These are phyloP conservation scores for Lipomyces sp. DNA, from an alignment of 805 yeast species.

Conservation along the genomic window DNA sequence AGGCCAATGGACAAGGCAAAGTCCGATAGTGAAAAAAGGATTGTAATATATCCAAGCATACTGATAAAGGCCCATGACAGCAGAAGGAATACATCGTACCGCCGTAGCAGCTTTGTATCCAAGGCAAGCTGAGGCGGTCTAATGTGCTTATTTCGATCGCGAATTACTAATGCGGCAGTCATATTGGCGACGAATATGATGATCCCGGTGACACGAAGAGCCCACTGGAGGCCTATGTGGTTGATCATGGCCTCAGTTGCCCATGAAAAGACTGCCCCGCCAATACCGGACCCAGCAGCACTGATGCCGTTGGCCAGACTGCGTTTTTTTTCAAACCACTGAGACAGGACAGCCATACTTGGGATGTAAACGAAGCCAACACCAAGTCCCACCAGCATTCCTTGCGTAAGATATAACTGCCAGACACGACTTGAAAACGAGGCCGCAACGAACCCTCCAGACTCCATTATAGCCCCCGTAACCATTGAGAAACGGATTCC, in stretches of 20 bases:
- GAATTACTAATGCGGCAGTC: slow-evolving; percentile 8
- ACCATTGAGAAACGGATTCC: not conserved
- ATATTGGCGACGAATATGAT: slow-evolving; percentile 43
- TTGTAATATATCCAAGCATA: slow-evolving; percentile 7
- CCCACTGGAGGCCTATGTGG: slow-evolving; percentile 60
- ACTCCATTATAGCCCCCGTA: not conserved
- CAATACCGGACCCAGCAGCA: slow-evolving; percentile 58
- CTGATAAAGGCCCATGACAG: slow-evolving; percentile 10
- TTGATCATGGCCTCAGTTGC: slow-evolving; percentile 49
- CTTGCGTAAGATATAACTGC: slow-evolving; percentile 60
- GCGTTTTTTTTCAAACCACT: slow-evolving; percentile 52
- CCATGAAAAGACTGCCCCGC: slow-evolving; percentile 59
- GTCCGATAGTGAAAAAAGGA: slow-evolving; percentile 2
- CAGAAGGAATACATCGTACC: slow-evolving; percentile 4
- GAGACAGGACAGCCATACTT: slow-evolving; percentile 52
- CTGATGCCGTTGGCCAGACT: slow-evolving; percentile 52
- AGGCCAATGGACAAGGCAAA: slow-evolving; percentile 11
- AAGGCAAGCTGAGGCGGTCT: not conserved
- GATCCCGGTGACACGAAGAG: slow-evolving; percentile 56
- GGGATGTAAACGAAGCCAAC: slow-evolving; percentile 52
- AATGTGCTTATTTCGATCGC: slow-evolving; percentile 1
- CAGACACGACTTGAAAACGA: slow-evolving; percentile 37
- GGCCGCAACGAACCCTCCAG: slow-evolving; percentile 4
- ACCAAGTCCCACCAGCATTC: slow-evolving; percentile 56
- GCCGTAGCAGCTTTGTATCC: slow-evolving; percentile 6